Base-by-base conservation (phyloP, 176 grass and related monocot genomes). In the Bolboschoenus planiculmis region DNA sequence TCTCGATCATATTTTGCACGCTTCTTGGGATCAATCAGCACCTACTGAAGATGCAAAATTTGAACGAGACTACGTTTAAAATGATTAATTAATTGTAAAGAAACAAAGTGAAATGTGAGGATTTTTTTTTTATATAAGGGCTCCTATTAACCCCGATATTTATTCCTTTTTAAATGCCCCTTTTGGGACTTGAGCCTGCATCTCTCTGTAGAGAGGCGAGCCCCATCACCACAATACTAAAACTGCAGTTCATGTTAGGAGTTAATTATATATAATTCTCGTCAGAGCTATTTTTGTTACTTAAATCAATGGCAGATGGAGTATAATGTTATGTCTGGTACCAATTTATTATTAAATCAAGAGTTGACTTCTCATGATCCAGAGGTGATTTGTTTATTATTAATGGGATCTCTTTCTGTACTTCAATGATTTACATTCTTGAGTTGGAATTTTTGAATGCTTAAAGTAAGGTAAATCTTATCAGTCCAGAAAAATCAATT, bases 31-130 rank as follows among this genome's bases (percentile, higher is more conserved):
- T 82, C 80, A 20, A 27, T 50, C 39, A 82, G 58, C 37, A 82
- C 80, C 80, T 82, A 82, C 80, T 82, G 58, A 63, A 65, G 31
- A 82, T 46, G 80, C 55, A 61, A 82, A 64, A 63, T 66, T 46
- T 77, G 13, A 0, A 34, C 46, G 46, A 77, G 14, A 20, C 8
- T 34, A 31, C 66, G 56, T 44, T 82, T 46, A 82, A 65, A 82
- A 60, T 80, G 78, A 80, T 58, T 80, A 80, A 80, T 35, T 48
- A 40, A 36, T 27, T 80, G 51, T 13, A 14, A 37, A 16, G 60
- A 80, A 80, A 58, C 20, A 36, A 60, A 60, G 30, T 51, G 18
- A 54, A 44, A 35, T 79, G 15, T 27, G 10, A 10, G 37, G n/a
- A n/a, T n/a, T n/a, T n/a, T n/a, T n/a, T n/a, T n/a, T n/a, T n/a